Percentiles rank a stretch among this genome's conserved stretches.
Evolutionary conservation across 2,329 filamentous ascomycete genomes (phyloP).

Genomic region (Cordyceps cateniannulata): DNA sequence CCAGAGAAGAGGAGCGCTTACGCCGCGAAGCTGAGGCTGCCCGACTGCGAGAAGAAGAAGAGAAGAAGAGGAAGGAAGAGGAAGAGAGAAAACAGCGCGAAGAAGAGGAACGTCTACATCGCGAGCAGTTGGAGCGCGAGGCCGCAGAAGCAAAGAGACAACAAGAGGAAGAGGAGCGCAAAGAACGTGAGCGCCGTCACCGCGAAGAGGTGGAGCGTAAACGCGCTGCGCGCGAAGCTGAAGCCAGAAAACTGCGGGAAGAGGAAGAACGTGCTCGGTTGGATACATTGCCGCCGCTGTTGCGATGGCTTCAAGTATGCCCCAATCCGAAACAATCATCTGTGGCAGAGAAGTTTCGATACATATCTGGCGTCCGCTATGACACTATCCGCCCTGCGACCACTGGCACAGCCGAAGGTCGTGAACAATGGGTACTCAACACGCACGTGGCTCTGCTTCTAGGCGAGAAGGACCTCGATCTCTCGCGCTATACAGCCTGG

Average conservation of each 20-base stretch:
- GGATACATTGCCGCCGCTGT: conserved; percentile 50
- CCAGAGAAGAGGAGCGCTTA: background rate
- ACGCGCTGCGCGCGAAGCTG: conserved; percentile 44
- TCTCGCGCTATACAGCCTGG: conserved; percentile 56
- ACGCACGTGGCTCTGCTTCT: conserved; percentile 57
- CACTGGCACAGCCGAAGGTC: conserved; percentile 47
- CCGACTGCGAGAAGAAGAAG: background rate
- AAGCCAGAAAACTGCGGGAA: conserved; percentile 42
- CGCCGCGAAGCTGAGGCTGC: background rate
- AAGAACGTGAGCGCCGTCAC: conserved; percentile 41
- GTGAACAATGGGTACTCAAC: conserved; percentile 61
- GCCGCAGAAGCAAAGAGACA: conserved; percentile 43
- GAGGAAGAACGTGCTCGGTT: conserved; percentile 50
- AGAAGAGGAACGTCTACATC: conserved; percentile 27
- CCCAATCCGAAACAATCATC: conserved; percentile 44
- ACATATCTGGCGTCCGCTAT: conserved; percentile 55
- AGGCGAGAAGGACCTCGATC: conserved; percentile 55
- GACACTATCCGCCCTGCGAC: conserved; percentile 53
- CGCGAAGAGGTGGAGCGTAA: conserved; percentile 43
- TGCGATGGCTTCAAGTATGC: conserved; percentile 53
- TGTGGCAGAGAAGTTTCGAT: conserved; percentile 48
- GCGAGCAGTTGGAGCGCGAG: conserved; percentile 40
- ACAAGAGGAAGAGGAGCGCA: conserved; percentile 46
- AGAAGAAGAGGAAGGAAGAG: conserved; percentile 17
- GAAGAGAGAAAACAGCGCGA: conserved; percentile 24